Conservation (phyloP, 345 rosid species). For the Gossypium australe region DNA sequence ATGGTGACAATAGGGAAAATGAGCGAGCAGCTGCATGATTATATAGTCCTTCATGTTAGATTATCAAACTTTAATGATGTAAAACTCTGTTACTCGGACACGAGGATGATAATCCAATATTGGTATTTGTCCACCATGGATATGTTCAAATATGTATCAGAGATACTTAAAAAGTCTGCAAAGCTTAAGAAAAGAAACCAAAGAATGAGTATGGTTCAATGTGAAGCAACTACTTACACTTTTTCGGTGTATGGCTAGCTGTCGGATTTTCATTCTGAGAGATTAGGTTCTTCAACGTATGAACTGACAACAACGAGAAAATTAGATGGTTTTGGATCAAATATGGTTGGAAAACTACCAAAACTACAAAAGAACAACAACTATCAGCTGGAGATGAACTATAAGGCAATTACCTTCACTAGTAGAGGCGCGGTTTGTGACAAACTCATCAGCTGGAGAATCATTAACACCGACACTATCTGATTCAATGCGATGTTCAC, state of each 20-base stretch:
- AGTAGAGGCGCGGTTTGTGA: constrained; percentile 22
- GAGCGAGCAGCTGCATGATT: constrained; percentile 64
- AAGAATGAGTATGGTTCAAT: background rate
- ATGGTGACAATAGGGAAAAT: constrained; percentile 70
- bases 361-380: background rate
- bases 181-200: background rate
- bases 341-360: background rate
- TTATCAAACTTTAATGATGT: background rate
- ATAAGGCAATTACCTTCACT: constrained; percentile 42
- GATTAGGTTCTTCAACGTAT: constrained; percentile 82
- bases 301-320: constrained; percentile 41
- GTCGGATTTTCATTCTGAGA: constrained; percentile 75
- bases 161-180: background rate
- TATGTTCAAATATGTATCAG: too few species aligned
- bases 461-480: constrained; percentile 22
- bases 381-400: background rate
- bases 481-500: constrained; percentile 34
- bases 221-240: constrained; percentile 41
- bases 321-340: background rate
- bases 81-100: background rate
- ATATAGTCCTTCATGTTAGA: background rate
- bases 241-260: constrained; percentile 48
- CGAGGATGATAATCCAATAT: too few species aligned
- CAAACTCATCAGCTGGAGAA: constrained; percentile 35
- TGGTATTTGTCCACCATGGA: too few species aligned